A percentile compares a stretch with the other conserved stretches of the same genome.
phyloP scores from a whole-genome alignment of 2,329 filamentous ascomycete genomes.

The Juglanconis sp. region DNA sequence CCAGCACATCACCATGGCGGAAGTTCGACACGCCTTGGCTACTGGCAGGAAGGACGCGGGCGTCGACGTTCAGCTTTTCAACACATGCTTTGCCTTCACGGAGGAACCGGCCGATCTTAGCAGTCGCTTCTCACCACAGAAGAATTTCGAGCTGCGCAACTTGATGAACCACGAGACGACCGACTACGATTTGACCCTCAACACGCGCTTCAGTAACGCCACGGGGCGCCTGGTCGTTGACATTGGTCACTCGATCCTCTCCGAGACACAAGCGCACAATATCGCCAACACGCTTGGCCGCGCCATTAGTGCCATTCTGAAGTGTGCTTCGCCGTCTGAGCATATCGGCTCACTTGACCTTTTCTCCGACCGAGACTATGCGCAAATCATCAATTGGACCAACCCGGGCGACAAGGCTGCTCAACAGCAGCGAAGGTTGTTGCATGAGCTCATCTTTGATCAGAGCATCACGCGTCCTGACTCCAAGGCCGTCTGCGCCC shows the following conservation, averaged over 20 bases:
- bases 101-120: conserved; percentile 36
- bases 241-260: conserved; percentile 42
- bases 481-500: conserved; percentile 39
- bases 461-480: conserved; percentile 38
- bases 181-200: conserved; percentile 45
- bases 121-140: conserved; percentile 29
- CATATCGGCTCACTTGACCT: conserved; percentile 44
- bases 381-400: conserved; percentile 52
- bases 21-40: conserved; percentile 44
- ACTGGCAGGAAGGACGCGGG: conserved; percentile 33
- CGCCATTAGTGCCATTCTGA: conserved; percentile 45
- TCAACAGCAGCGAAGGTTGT: conserved; percentile 33
- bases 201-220: conserved; percentile 36
- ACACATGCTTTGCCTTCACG: conserved; percentile 48
- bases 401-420: conserved; percentile 38
- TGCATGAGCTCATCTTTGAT: conserved; percentile 44
- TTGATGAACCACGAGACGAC: conserved; percentile 40
- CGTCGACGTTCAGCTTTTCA: conserved; percentile 38
- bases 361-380: conserved; percentile 53
- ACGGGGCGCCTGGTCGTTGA: conserved; percentile 40
- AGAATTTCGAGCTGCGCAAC: conserved; percentile 30
- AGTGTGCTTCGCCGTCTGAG: conserved; percentile 21
- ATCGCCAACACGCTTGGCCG: conserved; percentile 52
- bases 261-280: conserved; percentile 41
- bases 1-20: conserved; percentile 43